A percentile compares a stretch with the other conserved stretches of the same genome.
These are phyloP conservation scores for Rubus idaeus DNA, from an alignment of 306 rosid genomes.

Conservation along the genomic window DNA sequence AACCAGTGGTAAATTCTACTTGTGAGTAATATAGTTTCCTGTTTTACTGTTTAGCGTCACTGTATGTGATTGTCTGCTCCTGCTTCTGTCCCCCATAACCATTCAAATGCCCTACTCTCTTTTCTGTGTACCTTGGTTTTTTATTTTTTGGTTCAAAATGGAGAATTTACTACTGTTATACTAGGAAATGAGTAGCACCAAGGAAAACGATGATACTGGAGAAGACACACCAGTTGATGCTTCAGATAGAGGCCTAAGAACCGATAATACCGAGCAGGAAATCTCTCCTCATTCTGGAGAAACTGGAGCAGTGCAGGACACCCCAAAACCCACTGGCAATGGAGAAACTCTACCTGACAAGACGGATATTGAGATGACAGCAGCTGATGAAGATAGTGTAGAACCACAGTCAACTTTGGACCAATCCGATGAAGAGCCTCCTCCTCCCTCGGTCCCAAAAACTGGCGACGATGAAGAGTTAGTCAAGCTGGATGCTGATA, in stretches of 20 bases:
- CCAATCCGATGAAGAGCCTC: conserved; percentile 29
- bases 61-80: background rate
- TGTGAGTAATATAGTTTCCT: background rate
- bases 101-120: background rate
- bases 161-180: background rate
- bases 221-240: conserved; percentile 17
- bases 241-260: conserved; percentile 24
- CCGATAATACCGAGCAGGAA: conserved; percentile 16
- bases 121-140: background rate
- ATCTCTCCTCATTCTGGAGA: conserved; percentile 30
- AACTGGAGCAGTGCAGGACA: conserved; percentile 29
- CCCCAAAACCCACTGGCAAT: conserved; percentile 28
- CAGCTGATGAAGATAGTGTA: conserved; percentile 24
- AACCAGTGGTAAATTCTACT: background rate
- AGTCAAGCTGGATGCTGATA: background rate
- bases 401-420: conserved; percentile 26
- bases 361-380: conserved; percentile 3
- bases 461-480: conserved; percentile 8
- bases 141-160: background rate
- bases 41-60: background rate
- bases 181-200: conserved; percentile 57
- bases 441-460: conserved; percentile 27
- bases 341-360: conserved; percentile 6
- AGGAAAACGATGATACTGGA: conserved; percentile 43
- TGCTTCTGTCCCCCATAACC: background rate